Percentiles rank a stretch among this genome's conserved stretches.
These are phyloP conservation scores for Rosa lucieae DNA, from an alignment of 306 rosid species.

Conservation along the genomic window DNA sequence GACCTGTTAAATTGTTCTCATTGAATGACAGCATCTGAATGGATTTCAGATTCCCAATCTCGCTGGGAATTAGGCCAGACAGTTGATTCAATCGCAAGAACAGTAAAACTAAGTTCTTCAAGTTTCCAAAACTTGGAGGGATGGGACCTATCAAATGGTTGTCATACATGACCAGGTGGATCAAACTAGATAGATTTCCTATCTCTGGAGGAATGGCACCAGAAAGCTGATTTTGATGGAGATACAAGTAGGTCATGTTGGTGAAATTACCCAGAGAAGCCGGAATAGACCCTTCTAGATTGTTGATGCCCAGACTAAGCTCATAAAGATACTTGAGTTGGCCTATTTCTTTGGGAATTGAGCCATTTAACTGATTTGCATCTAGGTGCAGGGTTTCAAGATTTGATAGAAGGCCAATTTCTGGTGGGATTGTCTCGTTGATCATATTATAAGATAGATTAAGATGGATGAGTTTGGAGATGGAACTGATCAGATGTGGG, in stretches of 20 bases:
- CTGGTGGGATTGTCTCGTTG: not conserved
- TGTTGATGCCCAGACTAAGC: too few species aligned
- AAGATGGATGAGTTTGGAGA: conserved; percentile 5
- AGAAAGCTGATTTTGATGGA: too few species aligned
- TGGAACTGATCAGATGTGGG: not conserved
- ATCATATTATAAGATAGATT: not conserved
- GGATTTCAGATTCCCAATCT: too few species aligned
- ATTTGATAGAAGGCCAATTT: conserved; percentile 1
- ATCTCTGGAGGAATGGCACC: not conserved
- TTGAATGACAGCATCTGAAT: too few species aligned
- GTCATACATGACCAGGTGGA: not conserved
- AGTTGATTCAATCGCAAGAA: not conserved
- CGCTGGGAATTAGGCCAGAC: not conserved
- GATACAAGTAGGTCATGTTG: too few species aligned
- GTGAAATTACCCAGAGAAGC: too few species aligned
- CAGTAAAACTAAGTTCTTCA: not conserved
- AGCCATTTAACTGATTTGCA: conserved; percentile 12
- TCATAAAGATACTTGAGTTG: not conserved
- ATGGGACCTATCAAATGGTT: not conserved
- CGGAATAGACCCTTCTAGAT: too few species aligned
- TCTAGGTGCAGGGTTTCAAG: not conserved
- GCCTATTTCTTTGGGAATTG: conserved; percentile 13
- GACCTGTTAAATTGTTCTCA: not conserved
- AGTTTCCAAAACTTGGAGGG: not conserved
- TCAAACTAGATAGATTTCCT: not conserved